A percentile compares a stretch with the other conserved stretches of the same genome.
These are phyloP conservation scores for Candida ovalis DNA, from an alignment of 805 yeast species.

Conservation along the genomic window DNA sequence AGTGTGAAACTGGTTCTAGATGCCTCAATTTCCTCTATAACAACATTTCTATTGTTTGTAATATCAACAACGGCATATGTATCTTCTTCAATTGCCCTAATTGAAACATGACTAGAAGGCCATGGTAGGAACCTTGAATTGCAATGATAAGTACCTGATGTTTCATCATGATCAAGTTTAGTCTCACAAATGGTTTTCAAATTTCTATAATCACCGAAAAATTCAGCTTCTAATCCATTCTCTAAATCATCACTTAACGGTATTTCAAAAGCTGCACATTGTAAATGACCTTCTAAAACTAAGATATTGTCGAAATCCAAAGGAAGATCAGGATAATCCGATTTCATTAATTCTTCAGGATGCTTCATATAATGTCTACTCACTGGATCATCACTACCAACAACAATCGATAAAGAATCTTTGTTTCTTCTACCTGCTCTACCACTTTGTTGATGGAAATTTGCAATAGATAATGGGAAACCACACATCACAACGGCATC, in stretches of 20 bases:
- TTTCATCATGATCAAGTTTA: slow-evolving; percentile 38
- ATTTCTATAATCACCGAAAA: slow-evolving; percentile 44
- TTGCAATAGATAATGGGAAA: slow-evolving; percentile 82
- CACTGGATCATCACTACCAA: slow-evolving; percentile 79
- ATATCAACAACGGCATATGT: slow-evolving; percentile 86
- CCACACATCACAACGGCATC: slow-evolving; percentile 94
- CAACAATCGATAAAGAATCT: slow-evolving; percentile 81
- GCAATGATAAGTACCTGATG: slow-evolving; percentile 49
- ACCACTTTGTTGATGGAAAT: slow-evolving; percentile 94
- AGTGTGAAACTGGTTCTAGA: slow-evolving; percentile 85
- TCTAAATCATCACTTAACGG: slow-evolving; percentile 50
- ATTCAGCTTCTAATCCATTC: slow-evolving; percentile 42
- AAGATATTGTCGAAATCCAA: slow-evolving; percentile 58
- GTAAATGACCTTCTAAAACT: slow-evolving; percentile 78
- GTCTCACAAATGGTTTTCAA: slow-evolving; percentile 26
- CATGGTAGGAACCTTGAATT: slow-evolving; percentile 65
- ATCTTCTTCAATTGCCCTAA: slow-evolving; percentile 81
- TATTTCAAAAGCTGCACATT: slow-evolving; percentile 89
- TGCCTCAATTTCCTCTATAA: slow-evolving; percentile 87
- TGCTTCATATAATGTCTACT: slow-evolving; percentile 80
- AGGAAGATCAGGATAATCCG: slow-evolving; percentile 54
- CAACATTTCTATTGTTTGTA: slow-evolving; percentile 68
- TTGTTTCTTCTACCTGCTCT: slow-evolving; percentile 88
- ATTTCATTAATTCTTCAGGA: slow-evolving; percentile 54
- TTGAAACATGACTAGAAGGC: slow-evolving; percentile 73